Percentiles rank a stretch among this genome's conserved stretches.
phyloP scores from a whole-genome alignment of 371 early-diverging fungal genomes.

The Rhizopus sp. region DNA sequence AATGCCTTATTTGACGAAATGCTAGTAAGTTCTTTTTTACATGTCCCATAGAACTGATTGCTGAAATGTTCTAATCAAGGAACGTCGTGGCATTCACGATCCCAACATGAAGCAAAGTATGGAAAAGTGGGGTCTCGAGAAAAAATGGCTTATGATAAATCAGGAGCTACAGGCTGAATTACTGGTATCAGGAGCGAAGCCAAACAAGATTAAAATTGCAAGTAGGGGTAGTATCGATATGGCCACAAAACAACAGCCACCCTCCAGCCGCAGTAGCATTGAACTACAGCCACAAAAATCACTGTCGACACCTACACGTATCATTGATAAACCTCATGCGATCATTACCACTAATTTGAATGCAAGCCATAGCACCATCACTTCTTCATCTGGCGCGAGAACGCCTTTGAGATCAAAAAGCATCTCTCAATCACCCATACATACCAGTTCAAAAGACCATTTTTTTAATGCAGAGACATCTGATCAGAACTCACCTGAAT shows the following conservation, averaged over 20 bases:
- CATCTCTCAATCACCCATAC: slow-evolving; percentile 5
- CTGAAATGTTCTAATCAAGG: slow-evolving; percentile 18
- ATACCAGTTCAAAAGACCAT: slow-evolving; percentile 2
- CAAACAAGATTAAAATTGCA: slow-evolving; percentile 4
- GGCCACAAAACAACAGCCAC: background rate
- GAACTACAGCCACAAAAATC: slow-evolving; percentile 14
- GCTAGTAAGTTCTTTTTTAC: slow-evolving; percentile 28
- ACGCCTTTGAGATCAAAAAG: background rate
- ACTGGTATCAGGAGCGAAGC: slow-evolving; percentile 20
- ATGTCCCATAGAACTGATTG: background rate
- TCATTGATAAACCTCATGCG: background rate
- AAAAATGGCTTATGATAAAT: slow-evolving; percentile 53
- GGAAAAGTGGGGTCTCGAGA: slow-evolving; percentile 39
- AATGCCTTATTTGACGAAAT: slow-evolving; percentile 40
- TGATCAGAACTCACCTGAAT: slow-evolving; percentile 44
- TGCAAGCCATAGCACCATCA: background rate
- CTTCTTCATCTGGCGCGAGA: background rate
- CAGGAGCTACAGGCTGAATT: slow-evolving; percentile 52
- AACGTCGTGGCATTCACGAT: slow-evolving; percentile 48
- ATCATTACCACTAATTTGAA: slow-evolving; percentile 8
- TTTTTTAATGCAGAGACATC: slow-evolving; percentile 8
- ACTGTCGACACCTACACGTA: slow-evolving; percentile 17
- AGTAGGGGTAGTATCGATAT: slow-evolving; percentile 13
- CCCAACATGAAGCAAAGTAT: slow-evolving; percentile 30
- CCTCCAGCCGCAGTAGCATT: background rate